Conservation (phyloP, 139 green algal species). For the Mesostigma viride region DNA sequence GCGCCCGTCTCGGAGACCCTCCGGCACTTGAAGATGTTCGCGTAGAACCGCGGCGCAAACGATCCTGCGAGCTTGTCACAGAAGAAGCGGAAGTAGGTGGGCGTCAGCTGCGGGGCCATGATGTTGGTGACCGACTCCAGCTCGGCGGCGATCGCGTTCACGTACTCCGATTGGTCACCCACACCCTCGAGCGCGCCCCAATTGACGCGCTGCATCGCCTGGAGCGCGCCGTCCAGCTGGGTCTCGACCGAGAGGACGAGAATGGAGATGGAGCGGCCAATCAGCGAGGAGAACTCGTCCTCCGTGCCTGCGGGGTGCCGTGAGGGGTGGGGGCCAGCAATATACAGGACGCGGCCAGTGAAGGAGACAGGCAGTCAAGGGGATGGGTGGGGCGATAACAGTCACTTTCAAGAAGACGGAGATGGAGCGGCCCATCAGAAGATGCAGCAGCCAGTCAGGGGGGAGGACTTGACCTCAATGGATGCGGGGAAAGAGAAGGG, state of each 20-base stretch:
- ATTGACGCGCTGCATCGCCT: slow-evolving; percentile 39
- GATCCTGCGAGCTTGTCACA: slow-evolving; percentile 62
- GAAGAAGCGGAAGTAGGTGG: slow-evolving; percentile 78
- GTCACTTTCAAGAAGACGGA: no score
- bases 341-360: no score
- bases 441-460: no score
- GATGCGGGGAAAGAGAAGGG: no score
- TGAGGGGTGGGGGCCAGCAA: no score
- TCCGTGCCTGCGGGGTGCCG: no score
- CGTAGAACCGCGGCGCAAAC: slow-evolving; percentile 68
- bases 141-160: slow-evolving; percentile 25
- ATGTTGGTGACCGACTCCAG: slow-evolving; percentile 24
- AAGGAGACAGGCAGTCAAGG: no score
- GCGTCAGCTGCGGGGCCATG: slow-evolving; percentile 50
- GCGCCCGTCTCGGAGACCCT: slow-evolving; percentile 33
- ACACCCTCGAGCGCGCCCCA: slow-evolving; percentile 58
- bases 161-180: slow-evolving; percentile 69
- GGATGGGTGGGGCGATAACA: no score
- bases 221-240: slow-evolving; percentile 59
- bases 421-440: no score
- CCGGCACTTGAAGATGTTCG: slow-evolving; percentile 38
- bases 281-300: slow-evolving; percentile 59
- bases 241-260: slow-evolving; percentile 83
- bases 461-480: no score
- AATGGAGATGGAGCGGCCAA: slow-evolving; percentile 59